Evolutionary conservation across 495 filamentous ascomycete species (phyloP), one percentile per base, ranked within the genome.

Genomic region (Aspergillus hancockii): DNA sequence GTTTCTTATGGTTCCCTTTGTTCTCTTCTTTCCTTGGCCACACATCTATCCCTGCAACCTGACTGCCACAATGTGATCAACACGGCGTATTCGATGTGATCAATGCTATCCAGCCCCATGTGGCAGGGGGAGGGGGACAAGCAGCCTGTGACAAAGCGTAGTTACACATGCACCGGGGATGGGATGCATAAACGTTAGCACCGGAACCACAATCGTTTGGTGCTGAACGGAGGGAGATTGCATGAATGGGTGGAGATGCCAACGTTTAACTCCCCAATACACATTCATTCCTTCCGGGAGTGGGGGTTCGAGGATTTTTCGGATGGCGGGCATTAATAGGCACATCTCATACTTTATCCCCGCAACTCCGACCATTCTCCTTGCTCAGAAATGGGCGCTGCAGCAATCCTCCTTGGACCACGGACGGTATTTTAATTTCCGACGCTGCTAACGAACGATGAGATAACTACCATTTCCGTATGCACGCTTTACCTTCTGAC

Each of bases 61-160:
- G 8, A 36, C 13, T 36, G 34, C 34, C 8, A 36, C 34, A 12
- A 3, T 36, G 34, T 36, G 34, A 36, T 9, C 9, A 14, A 14
- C 47, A 23, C 22, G 47, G 22, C 47, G 19, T n/a, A 22, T 30
- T 8, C 21, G 21, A 49, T 16, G 30, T 8, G n/a, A 49, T 18
- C 6, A 50, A 32, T 34, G n/a, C 55, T 38, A 19, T 40, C 23
- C 13, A 51, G 22, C 32, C 25, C 28, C 38, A 10, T 45, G 34
- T 50, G 34, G 31, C 31, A 8, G 21, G n/a, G n/a, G n/a, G n/a
- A n/a, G n/a, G n/a, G n/a, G n/a, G n/a, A n/a, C n/a, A n/a, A n/a
- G 28, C 23, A 49, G 49, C 55, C 49, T 40, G 40, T 58, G 41
- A 62, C 60, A 62, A 53, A 50, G 31, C 52, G 23, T 58, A 50